A percentile compares a stretch with the other conserved stretches of the same genome.
Conservation (phyloP, 73 alveolate species). For the Stentor coeruleus region DNA sequence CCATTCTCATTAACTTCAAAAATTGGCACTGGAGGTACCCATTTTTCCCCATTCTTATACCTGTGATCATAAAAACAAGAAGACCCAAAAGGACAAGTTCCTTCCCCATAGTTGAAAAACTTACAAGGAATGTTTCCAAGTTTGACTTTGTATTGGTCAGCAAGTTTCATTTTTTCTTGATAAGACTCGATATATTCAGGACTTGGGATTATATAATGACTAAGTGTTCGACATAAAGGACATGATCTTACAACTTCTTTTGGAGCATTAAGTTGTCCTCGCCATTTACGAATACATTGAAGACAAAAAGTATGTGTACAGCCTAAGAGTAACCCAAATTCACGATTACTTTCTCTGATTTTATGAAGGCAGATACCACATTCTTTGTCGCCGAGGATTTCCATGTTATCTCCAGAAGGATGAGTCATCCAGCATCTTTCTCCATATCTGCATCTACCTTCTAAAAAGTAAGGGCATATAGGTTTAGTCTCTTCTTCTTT, state of each 20-base stretch:
- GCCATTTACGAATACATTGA: constrained; percentile 64
- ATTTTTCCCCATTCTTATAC: constrained; percentile 25
- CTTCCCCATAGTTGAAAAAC: constrained; percentile 62
- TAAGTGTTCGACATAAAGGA: constrained; percentile 58
- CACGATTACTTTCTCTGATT: constrained; percentile 36
- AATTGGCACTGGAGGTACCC: constrained; percentile 80
- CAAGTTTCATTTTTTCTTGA: constrained; percentile 43
- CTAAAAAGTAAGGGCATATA: constrained; percentile 48
- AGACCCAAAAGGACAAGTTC: constrained; percentile 63
- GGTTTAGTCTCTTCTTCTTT: constrained; percentile 3
- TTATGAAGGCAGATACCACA: constrained; percentile 62
- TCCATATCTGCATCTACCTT: constrained; percentile 62
- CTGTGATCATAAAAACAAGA: constrained; percentile 59
- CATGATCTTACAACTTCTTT: constrained; percentile 55
- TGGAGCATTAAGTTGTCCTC: constrained; percentile 46
- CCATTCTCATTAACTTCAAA: constrained; percentile 92
- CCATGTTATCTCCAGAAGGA: constrained; percentile 30
- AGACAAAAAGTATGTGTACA: constrained; percentile 65
- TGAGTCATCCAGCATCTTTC: constrained; percentile 47
- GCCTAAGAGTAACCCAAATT: constrained; percentile 61
- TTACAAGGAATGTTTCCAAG: constrained; percentile 56
- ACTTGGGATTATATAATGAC: constrained; percentile 52
- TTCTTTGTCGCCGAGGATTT: constrained; percentile 42
- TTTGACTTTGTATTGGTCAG: constrained; percentile 39
- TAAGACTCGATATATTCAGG: constrained; percentile 40